Percentiles rank a stretch among this genome's conserved stretches.
Conservation (phyloP, 2,329 filamentous ascomycete species). For the Aspergillus pseudotamarii region DNA sequence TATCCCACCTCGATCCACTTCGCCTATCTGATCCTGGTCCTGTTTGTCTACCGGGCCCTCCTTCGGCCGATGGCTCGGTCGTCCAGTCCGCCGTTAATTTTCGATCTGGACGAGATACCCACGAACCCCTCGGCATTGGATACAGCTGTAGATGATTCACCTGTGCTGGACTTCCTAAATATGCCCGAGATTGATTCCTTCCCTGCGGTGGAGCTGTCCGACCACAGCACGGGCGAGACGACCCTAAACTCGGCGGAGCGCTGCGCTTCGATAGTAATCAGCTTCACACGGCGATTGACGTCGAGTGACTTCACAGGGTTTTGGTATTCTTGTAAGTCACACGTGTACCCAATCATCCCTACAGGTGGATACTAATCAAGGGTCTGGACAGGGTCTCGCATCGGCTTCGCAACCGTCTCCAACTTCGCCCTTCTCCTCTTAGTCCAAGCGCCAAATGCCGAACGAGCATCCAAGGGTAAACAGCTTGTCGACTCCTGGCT, state of each 20-base stretch:
- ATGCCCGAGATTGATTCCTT: constrained; percentile 26
- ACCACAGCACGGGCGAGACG: constrained; percentile 29
- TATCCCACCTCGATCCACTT: constrained; percentile 36
- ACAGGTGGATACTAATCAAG: not conserved
- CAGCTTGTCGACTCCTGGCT: constrained; percentile 34
- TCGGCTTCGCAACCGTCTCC: constrained; percentile 38
- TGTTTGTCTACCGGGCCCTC: constrained; percentile 40
- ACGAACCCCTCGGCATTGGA: constrained; percentile 17
- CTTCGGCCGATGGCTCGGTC: constrained; percentile 35
- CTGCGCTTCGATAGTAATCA: constrained; percentile 34
- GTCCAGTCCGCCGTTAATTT: constrained; percentile 30
- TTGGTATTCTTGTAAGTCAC: constrained; percentile 37
- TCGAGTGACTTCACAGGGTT: constrained; percentile 33
- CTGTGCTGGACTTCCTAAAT: constrained; percentile 28
- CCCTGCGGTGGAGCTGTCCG: constrained; percentile 27
- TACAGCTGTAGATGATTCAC: constrained; percentile 20
- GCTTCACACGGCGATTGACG: constrained; percentile 30
- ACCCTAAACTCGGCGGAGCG: constrained; percentile 34
- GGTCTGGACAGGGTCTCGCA: constrained; percentile 31
- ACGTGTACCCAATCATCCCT: too few species aligned
- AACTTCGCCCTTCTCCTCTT: constrained; percentile 37
- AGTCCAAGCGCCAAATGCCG: constrained; percentile 33
- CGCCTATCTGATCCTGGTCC: constrained; percentile 39
- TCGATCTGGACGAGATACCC: constrained; percentile 31
- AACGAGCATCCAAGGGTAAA: constrained; percentile 30